Conservation (phyloP, 106 monocot genomes). For the Dendrobium catenatum region DNA sequence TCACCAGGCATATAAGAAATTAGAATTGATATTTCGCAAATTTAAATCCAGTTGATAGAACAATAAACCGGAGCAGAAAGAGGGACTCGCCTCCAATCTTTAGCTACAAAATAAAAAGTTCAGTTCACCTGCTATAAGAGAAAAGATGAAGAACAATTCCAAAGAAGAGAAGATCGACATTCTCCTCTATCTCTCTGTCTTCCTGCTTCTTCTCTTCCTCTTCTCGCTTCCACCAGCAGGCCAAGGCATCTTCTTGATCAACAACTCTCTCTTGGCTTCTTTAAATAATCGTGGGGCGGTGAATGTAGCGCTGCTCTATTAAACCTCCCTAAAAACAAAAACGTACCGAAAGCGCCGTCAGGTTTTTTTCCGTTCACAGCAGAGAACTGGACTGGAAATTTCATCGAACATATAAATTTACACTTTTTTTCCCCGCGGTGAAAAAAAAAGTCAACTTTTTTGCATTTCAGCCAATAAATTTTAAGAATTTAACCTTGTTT, state of each 20-base stretch:
- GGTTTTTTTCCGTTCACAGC: too few species aligned
- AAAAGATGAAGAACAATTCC: background rate
- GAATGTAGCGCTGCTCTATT: background rate
- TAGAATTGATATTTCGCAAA: background rate
- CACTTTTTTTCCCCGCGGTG: too few species aligned
- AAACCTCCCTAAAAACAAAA: too few species aligned
- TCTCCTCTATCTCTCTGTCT: background rate
- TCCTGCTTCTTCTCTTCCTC: background rate
- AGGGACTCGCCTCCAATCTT: background rate
- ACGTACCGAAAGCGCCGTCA: too few species aligned
- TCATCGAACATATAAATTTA: too few species aligned
- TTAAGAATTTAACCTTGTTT: too few species aligned
- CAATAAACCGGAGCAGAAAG: background rate
- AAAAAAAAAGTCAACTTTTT: too few species aligned
- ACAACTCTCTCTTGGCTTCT: background rate
- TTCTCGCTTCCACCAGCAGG: background rate
- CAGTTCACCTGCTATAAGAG: constrained; percentile 1
- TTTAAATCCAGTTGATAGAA: background rate
- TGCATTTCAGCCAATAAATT: too few species aligned
- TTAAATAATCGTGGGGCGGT: background rate
- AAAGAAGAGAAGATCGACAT: constrained; percentile 4
- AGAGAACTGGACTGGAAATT: too few species aligned
- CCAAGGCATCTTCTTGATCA: background rate
- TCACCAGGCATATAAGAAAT: background rate
- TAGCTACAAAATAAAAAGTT: background rate